Base-by-base conservation (phyloP, 2,329 filamentous ascomycete species). In the Colletotrichum lupini region DNA sequence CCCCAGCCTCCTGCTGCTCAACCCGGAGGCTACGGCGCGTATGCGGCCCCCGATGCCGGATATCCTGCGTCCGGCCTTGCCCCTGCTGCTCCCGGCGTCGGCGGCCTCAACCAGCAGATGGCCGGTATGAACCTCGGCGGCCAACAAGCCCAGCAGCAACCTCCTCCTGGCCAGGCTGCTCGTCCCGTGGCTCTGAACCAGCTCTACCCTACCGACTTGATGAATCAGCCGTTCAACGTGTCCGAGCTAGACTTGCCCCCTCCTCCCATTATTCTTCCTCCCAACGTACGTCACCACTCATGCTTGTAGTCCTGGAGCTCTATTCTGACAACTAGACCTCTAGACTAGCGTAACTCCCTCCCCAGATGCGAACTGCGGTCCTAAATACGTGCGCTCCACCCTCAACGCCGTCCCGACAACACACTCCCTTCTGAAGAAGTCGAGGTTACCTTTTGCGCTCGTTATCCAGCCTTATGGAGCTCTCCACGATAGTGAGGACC, bases 391-490 rank as follows among this genome's bases (percentile, higher is more conserved):
- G 76, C 94, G 97, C 77, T 98, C 97, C 24, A 98, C 97, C 6
- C 86, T 99, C 76, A 98, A 98, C 82, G 95, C 95, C 30, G 92
- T 98, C 56, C 97, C 97, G 3, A 97, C 95, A 26, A 98, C 94
- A 72, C 91, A 97, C 83, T 97, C 94, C 24, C 89, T 98, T 30
- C 89, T 99, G 73, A 99, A 98, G 86, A 98, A 98, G 86, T 98
- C 95, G 68, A 97, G 95, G 83, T 89, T 99, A 72, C 97, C 97
- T 0, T 97, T 98, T 81, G 95, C 96, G 53, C 92, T 99, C 49
- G 92, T 98, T 75, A 98, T 99, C 76, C 96, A 98, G 83, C 97
- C 97, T 16, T 99, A 98, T 80, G 95, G 92, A 52, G 92, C 95
- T 30, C 91, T 99, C 35, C 96, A 98, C 81, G 97, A 99, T 82